phyloP scores from a whole-genome alignment of 805 yeast species.

The Wickerhamiella parazyma region DNA sequence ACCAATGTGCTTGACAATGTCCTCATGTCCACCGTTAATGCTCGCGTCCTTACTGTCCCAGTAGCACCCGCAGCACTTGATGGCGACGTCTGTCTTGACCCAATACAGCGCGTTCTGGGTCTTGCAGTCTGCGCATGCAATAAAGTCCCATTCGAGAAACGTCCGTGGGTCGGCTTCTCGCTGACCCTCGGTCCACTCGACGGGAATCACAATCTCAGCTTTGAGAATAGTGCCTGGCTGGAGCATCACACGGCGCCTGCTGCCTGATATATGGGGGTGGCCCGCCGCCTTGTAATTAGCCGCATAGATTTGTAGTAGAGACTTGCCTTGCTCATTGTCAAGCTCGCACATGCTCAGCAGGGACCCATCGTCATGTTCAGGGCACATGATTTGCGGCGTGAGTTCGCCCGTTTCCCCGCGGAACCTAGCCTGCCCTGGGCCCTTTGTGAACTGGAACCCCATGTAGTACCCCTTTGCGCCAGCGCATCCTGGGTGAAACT shows the following conservation, averaged over 20 bases:
- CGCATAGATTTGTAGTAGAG: constrained; percentile 24
- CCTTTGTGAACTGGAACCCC: constrained; percentile 36
- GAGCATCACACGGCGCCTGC: not conserved
- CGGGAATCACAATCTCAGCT: not conserved
- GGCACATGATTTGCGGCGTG: constrained; percentile 24
- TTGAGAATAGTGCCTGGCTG: not conserved
- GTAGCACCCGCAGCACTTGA: constrained; percentile 13
- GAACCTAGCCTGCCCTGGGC: not conserved
- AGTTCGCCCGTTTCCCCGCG: constrained; percentile 3
- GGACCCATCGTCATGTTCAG: constrained; percentile 17
- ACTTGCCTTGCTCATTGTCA: constrained; percentile 16
- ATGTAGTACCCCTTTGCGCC: constrained; percentile 32
- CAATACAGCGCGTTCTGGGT: constrained; percentile 11
- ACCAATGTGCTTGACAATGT: not conserved
- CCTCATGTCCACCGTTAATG: constrained; percentile 6
- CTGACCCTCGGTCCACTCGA: not conserved
- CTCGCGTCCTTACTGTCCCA: constrained; percentile 12
- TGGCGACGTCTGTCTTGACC: constrained; percentile 3
- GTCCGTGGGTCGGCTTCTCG: not conserved
- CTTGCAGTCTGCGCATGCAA: constrained; percentile 5
- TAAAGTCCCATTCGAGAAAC: not conserved
- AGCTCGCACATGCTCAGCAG: constrained; percentile 20
- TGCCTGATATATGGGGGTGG: constrained; percentile 4
- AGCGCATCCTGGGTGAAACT: constrained; percentile 46
- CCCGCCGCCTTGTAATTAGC: constrained; percentile 17